Evolutionary conservation across 441 rosid species (phyloP), one percentile per base, ranked within the genome.

Genomic region (Syzygium syzygioides): DNA sequence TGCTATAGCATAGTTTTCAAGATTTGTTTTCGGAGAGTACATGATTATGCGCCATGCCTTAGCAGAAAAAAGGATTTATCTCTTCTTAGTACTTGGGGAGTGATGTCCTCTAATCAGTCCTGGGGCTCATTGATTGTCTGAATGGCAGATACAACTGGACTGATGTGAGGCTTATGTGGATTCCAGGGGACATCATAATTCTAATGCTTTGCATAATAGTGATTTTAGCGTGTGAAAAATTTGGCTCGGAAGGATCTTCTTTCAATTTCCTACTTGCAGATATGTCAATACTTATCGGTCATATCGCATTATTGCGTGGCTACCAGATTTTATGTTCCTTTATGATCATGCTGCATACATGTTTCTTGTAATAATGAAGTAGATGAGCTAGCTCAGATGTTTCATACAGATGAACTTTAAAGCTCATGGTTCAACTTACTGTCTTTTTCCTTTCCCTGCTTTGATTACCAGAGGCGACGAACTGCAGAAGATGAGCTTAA

Each of bases 401-500:
- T 76, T 41, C 53, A 14, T 45, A 76, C 83, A 41, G 28, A 76
- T 23, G 13, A 23, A 26, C 83, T 76, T 76, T 76, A 45, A 41
- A 85, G 57, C 60, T 85, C 45, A 55, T 53, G 23, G 25, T 3
- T 55, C 15, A 53, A 34, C 53, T 85, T 34, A 30, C n/a, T 32
- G 41, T 41, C n/a, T 89, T 53, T 55, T 60, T 68, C 48, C 7
- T 45, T 45, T 45, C 48, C 85, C 55, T 87, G 87, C 71, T 62
- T 85, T 90, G 88, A 88, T 89, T 94, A 87, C 90, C 91, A 98
- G 99, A 95, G 99, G 93, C 94, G 98, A 88, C 93, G 96, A 92
- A 98, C 99, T 53, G 97, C 99, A 54, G 91, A 95, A 89, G 99
- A 98, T 93, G 99, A 98, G 92, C 99, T 98, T 90, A 98, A 97